Conservation (phyloP, 2,329 filamentous ascomycete genomes). For the Fonsecaea pugnacius region DNA sequence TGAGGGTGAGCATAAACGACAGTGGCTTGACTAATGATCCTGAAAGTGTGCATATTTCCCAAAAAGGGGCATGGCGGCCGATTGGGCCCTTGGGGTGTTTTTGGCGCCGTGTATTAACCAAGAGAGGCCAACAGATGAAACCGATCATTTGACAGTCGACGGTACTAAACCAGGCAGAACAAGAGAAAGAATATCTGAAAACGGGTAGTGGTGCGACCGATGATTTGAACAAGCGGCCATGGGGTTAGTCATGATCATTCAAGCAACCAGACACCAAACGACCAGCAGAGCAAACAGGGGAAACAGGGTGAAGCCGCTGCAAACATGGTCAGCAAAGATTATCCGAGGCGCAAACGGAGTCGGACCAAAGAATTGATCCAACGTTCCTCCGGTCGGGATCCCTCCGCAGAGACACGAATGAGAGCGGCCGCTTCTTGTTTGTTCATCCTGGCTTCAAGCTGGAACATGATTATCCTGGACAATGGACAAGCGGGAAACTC, state of each 20-base stretch:
- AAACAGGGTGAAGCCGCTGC: not conserved
- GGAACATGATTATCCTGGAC: not conserved
- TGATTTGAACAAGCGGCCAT: not conserved
- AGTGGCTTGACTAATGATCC: not conserved
- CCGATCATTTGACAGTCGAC: not conserved
- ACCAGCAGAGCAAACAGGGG: not conserved
- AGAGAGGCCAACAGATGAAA: slow-evolving; percentile 1
- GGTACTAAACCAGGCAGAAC: not conserved
- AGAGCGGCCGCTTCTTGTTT: not conserved
- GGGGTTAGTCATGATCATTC: slow-evolving; percentile 23
- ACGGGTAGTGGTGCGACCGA: slow-evolving; percentile 5
- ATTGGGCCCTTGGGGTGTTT: not conserved
- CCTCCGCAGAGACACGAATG: not conserved
- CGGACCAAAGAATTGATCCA: slow-evolving; percentile 12
- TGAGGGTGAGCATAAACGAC: slow-evolving; percentile 1
- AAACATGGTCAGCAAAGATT: slow-evolving; percentile 20
- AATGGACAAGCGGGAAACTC: not conserved
- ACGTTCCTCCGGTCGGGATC: slow-evolving; percentile 7
- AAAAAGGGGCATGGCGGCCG: not conserved
- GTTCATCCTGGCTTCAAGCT: slow-evolving; percentile 5
- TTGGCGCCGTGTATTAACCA: not conserved
- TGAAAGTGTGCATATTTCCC: not conserved
- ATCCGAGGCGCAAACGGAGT: slow-evolving; percentile 13
- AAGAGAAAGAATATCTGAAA: slow-evolving; percentile 11
- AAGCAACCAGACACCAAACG: not conserved